Percentiles rank a stretch among this genome's conserved stretches.
Evolutionary conservation across 768 basidiomycete genomes (phyloP).

Genomic region (Suillus occidentalis): DNA sequence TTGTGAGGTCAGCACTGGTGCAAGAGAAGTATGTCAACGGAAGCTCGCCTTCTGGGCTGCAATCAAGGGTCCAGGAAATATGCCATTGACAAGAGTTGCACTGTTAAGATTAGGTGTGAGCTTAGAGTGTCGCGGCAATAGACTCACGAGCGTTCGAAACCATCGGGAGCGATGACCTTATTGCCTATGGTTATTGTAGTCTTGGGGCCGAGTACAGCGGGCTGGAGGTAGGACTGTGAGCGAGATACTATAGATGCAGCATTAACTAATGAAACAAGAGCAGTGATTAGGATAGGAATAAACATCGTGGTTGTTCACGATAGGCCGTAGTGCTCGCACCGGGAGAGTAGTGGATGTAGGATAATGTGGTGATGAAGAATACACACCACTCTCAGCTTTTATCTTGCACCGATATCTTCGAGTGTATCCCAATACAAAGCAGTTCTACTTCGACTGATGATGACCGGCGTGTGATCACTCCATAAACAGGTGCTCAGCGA

Average conservation of each 20-base stretch:
- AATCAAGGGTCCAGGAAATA: too few relatives aligned
- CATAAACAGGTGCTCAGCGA: background rate
- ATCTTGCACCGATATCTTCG: background rate
- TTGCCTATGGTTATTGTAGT: too few relatives aligned
- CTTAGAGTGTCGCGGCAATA: too few relatives aligned
- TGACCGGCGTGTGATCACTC: background rate
- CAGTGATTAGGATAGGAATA: constrained; percentile 8
- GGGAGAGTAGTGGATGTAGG: background rate
- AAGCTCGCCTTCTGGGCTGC: too few relatives aligned
- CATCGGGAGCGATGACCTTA: too few relatives aligned
- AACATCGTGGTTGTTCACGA: constrained; percentile 14
- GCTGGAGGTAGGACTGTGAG: background rate
- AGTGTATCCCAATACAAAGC: background rate
- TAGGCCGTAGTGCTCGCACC: background rate
- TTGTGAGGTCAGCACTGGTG: too few relatives aligned
- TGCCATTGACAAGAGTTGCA: too few relatives aligned
- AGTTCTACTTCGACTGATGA: background rate
- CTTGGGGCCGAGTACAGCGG: too few relatives aligned
- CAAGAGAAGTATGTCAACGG: too few relatives aligned
- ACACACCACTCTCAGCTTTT: background rate
- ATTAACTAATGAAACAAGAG: constrained; percentile 8
- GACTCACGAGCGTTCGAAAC: too few relatives aligned
- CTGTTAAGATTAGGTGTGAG: too few relatives aligned
- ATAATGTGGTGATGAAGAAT: background rate
- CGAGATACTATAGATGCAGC: constrained; percentile 23